Percentiles rank a stretch among this genome's conserved stretches.
Conservation (phyloP, 1,284 basidiomycete genomes). For the Peniophora sp. region DNA sequence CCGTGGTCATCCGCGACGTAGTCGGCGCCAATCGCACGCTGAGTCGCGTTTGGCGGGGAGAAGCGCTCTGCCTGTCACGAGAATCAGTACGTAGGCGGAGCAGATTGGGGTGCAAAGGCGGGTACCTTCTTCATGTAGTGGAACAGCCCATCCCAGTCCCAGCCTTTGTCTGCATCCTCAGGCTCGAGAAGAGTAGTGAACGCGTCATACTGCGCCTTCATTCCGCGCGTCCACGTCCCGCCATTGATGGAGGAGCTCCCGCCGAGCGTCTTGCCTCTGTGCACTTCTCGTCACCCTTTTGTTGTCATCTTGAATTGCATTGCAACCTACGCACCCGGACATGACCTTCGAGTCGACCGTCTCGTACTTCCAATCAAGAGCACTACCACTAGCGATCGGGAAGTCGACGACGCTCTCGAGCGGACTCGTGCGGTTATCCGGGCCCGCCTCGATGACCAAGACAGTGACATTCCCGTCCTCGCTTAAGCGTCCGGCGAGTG, state of each 20-base stretch:
- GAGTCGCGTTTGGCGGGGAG: conserved; percentile 42
- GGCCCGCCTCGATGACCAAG: neutral
- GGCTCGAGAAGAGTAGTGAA: conserved; percentile 42
- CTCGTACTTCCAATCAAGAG: neutral
- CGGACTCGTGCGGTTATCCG: neutral
- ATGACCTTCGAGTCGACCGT: neutral
- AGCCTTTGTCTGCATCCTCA: conserved; percentile 38
- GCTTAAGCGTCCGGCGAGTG: neutral
- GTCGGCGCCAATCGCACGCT: conserved; percentile 40
- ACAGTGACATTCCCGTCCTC: neutral
- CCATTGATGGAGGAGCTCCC: conserved; percentile 57
- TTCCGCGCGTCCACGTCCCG: conserved; percentile 47
- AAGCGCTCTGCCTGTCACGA: conserved; percentile 40
- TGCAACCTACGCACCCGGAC: neutral
- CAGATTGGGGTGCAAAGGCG: neutral
- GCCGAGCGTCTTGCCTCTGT: conserved; percentile 51
- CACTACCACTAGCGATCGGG: neutral
- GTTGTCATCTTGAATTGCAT: too few species aligned
- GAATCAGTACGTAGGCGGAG: neutral
- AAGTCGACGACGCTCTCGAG: conserved; percentile 7
- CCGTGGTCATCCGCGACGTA: conserved; percentile 42
- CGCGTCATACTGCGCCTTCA: conserved; percentile 51
- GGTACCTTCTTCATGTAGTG: conserved; percentile 37
- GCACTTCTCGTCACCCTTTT: too few species aligned
- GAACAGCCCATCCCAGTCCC: conserved; percentile 51